Evolutionary conservation across 345 rosid genomes (phyloP).

Genomic region (Noccaea caerulescens): DNA sequence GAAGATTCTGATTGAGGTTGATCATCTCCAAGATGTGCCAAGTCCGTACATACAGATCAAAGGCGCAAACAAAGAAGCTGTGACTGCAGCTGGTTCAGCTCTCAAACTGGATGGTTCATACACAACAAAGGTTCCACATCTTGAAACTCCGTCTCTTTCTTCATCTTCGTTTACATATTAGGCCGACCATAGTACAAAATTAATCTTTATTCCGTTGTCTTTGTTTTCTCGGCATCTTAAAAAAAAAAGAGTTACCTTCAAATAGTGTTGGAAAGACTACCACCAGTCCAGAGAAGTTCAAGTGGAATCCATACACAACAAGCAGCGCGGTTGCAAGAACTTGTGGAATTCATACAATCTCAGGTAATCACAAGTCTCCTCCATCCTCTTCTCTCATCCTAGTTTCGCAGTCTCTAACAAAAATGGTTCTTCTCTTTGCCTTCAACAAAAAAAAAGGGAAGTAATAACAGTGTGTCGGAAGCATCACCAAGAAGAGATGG

Average conservation of each 20-base stretch:
- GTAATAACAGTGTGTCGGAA: conserved; percentile 70
- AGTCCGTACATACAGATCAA: conserved; percentile 91
- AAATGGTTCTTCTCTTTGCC: conserved; percentile 2
- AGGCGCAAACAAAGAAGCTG: conserved; percentile 94
- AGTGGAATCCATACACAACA: conserved; percentile 78
- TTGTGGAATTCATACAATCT: conserved; percentile 85
- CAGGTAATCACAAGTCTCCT: conserved; percentile 59
- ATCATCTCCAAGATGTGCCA: conserved; percentile 84
- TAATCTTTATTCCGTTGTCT: neutral
- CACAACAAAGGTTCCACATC: conserved; percentile 80
- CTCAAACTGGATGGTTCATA: conserved; percentile 90
- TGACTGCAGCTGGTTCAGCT: conserved; percentile 87
- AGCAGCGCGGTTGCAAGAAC: conserved; percentile 88
- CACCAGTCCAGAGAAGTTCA: conserved; percentile 70
- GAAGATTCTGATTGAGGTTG: conserved; percentile 91
- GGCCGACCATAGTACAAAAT: neutral
- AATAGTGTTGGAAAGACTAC: conserved; percentile 84
- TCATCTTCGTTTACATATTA: conserved; percentile 5
- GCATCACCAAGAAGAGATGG: conserved; percentile 77
- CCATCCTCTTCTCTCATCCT: conserved; percentile 10
- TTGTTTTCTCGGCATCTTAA: neutral
- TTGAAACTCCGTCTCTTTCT: neutral
- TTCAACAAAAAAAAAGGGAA: conserved; percentile 53
- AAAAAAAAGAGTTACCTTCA: conserved; percentile 73
- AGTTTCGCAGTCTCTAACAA: conserved; percentile 1